phyloP scores from a whole-genome alignment of 2,329 filamentous ascomycete genomes.

The Geosmithia morbida region DNA sequence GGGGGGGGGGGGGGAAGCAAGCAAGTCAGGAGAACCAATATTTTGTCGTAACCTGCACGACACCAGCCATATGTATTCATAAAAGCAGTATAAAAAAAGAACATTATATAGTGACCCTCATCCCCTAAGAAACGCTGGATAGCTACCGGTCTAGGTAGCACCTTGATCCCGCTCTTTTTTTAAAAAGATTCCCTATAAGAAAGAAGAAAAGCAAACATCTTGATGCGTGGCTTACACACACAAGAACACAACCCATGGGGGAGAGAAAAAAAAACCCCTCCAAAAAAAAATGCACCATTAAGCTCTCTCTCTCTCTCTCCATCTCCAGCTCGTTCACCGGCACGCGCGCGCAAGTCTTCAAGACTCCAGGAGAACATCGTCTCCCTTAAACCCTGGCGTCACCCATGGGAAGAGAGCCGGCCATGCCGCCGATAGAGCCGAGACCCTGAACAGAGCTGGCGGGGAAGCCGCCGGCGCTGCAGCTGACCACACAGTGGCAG shows the following conservation, averaged over 20 bases:
- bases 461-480: constrained; percentile 33
- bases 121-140: neutral
- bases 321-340: too few relatives aligned
- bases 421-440: constrained; percentile 40
- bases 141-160: neutral
- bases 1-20: too few relatives aligned
- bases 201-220: too few relatives aligned
- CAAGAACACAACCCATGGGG: neutral
- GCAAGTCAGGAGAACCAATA: too few relatives aligned
- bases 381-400: constrained; percentile 8
- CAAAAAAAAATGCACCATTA: too few relatives aligned
- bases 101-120: neutral
- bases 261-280: too few relatives aligned
- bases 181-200: too few relatives aligned
- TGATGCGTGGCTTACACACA: neutral
- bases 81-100: neutral
- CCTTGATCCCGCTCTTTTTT: neutral
- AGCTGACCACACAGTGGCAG: constrained; percentile 38
- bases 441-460: constrained; percentile 34
- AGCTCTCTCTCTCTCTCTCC: too few relatives aligned
- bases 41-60: neutral
- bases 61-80: neutral
- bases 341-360: too few relatives aligned
- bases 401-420: constrained; percentile 14
- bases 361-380: too few relatives aligned